These are phyloP conservation scores for Berkeleyomyces basicola DNA, from an alignment of 2,329 filamentous ascomycete species.

Conservation along the genomic window DNA sequence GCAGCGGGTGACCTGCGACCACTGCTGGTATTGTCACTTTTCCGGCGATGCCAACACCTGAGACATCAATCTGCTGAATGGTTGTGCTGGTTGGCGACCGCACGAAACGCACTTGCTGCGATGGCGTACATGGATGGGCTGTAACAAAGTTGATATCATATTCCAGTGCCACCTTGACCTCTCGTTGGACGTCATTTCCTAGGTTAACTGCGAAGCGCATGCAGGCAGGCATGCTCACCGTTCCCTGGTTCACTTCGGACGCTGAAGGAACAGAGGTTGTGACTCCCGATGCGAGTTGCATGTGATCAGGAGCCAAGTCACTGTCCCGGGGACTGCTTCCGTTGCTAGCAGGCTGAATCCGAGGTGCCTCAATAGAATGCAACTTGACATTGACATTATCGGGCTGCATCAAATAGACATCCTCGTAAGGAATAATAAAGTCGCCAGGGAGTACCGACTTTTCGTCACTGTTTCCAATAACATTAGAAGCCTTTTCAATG, in stretches of 20 bases:
- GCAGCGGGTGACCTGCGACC: slow-evolving; percentile 43
- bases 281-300: slow-evolving; percentile 6
- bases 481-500: slow-evolving; percentile 42
- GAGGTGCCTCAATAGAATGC: slow-evolving; percentile 32
- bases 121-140: slow-evolving; percentile 46
- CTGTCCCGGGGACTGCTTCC: not conserved
- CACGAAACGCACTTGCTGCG: slow-evolving; percentile 38
- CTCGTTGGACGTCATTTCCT: slow-evolving; percentile 15
- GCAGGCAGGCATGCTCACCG: slow-evolving; percentile 19
- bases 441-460: slow-evolving; percentile 40
- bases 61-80: slow-evolving; percentile 39
- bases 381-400: slow-evolving; percentile 34
- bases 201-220: slow-evolving; percentile 23
- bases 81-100: slow-evolving; percentile 43
- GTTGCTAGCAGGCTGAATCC: not conserved
- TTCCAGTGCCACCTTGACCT: slow-evolving; percentile 27
- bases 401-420: slow-evolving; percentile 31
- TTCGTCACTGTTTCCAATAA: slow-evolving; percentile 40
- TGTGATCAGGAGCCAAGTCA: not conserved
- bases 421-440: slow-evolving; percentile 45
- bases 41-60: slow-evolving; percentile 26
- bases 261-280: slow-evolving; percentile 17
- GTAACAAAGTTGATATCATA: slow-evolving; percentile 50
- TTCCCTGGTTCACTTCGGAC: not conserved
- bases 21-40: slow-evolving; percentile 30